A percentile compares a stretch with the other conserved stretches of the same genome.
phyloP scores from a whole-genome alignment of 352 stramenopile genomes.

The Ochromonadaceae sp. region DNA sequence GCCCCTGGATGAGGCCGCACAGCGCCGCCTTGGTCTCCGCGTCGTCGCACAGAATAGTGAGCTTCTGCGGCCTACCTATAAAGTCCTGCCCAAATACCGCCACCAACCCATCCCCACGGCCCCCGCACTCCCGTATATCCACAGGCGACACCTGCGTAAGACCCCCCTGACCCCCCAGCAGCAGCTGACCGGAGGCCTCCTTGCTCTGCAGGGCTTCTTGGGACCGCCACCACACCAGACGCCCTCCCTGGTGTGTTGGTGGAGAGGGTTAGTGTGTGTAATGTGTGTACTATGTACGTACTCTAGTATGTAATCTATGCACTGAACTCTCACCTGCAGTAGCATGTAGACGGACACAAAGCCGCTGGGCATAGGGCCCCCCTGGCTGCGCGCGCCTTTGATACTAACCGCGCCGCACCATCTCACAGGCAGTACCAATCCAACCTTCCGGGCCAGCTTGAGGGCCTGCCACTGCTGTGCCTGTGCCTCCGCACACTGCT shows the following conservation, averaged over 20 bases:
- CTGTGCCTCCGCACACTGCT: neutral
- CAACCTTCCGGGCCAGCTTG: neutral
- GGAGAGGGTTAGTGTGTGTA: no score
- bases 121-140: neutral
- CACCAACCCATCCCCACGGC: no score
- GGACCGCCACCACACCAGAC: neutral
- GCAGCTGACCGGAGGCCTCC: neutral
- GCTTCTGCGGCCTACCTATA: no score
- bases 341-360: neutral
- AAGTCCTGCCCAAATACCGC: no score
- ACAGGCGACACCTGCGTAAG: conserved; percentile 11
- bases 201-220: neutral
- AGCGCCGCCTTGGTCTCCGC: no score
- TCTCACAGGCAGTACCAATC: neutral
- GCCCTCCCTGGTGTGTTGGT: neutral
- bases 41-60: no score
- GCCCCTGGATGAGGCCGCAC: no score
- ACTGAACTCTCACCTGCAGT: neutral
- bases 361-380: neutral
- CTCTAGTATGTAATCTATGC: no score
- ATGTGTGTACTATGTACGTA: no score
- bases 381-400: neutral
- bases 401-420: neutral
- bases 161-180: neutral
- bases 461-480: neutral